Base-by-base conservation (phyloP, 1,284 basidiomycete species). In the Tremellales sp. region DNA sequence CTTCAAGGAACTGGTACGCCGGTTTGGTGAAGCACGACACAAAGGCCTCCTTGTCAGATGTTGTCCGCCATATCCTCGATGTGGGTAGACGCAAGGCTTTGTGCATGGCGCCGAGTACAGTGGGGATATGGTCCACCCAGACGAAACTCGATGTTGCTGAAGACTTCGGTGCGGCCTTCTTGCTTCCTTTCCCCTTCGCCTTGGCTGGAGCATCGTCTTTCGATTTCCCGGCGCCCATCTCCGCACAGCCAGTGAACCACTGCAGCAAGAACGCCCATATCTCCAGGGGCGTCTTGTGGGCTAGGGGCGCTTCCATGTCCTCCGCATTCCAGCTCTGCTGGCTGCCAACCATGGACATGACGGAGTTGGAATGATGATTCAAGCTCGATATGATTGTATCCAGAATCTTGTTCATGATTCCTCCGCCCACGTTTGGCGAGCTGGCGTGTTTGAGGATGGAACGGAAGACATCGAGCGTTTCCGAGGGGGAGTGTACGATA, bases 181-280 rank as follows among this genome's bases (percentile, higher is more conserved):
- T 81, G 40, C 29, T 50, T 47, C 22, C 38, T 45, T 56, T 54
- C 14, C 36, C 48, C 50, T 43, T 53, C 28, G 41, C 42, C 28
- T 44, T 39, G 9, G 43, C 27, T 3, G 53, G 37, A 2, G 50
- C 57, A 3, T 57, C 61, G 21, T 43, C 49, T 4, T 47, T 44
- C 0, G 54, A 44, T 43, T 76, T 72, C 3, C 75, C 74, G 44
- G 83, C 84, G 45, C 84, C 80, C 54, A 83, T 84, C 70, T 93
- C 88, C 1, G 83, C 85, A 0, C 81, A 81, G 14, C 74, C 73
- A 18, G 87, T 84, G 63, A 90, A 90, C 89, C 89, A 94, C 55
- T 84, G 78, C 7, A 94, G 70, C 18, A 94, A 74, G 66, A 94
- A 95, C 3, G 85, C 85, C 68, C 88, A 94, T 76, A 86, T 83